Evolutionary conservation across 805 yeast species (phyloP).

Genomic region (Candida sanyiensis): DNA sequence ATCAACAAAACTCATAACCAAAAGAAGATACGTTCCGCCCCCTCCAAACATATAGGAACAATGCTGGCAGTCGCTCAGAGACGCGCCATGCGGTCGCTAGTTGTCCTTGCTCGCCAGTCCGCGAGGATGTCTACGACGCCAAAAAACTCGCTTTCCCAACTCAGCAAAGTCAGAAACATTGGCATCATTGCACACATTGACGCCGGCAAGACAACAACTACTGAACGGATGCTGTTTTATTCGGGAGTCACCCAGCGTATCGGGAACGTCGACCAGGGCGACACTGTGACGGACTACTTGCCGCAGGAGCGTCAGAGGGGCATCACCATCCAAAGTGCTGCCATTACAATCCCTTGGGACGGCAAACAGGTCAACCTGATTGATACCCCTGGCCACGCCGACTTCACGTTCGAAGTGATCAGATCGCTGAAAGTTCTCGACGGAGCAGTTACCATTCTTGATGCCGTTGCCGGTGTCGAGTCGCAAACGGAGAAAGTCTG

Average conservation of each 20-base stretch:
- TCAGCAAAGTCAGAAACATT: conserved; percentile 58
- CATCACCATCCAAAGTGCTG: conserved; percentile 94
- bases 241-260: conserved; percentile 74
- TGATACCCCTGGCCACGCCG: conserved; percentile 98
- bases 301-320: conserved; percentile 91
- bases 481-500: conserved; percentile 98
- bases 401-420: conserved; percentile 90
- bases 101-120: no score
- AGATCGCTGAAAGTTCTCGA: conserved; percentile 86
- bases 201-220: conserved; percentile 97
- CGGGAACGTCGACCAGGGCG: conserved; percentile 95
- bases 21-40: not conserved
- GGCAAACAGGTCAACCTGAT: conserved; percentile 73
- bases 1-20: conserved; percentile 1
- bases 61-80: not conserved
- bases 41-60: no score
- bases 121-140: no score
- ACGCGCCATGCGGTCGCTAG: not conserved
- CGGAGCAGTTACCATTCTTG: conserved; percentile 89
- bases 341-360: conserved; percentile 87
- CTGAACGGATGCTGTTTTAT: conserved; percentile 91
- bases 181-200: conserved; percentile 99
- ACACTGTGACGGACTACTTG: conserved; percentile 88
- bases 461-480: conserved; percentile 97
- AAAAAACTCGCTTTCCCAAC: no score